Evolutionary conservation across 31 red algal species (phyloP), one percentile per base, ranked within the genome.

Genomic region (Porphyra umbilicalis): DNA sequence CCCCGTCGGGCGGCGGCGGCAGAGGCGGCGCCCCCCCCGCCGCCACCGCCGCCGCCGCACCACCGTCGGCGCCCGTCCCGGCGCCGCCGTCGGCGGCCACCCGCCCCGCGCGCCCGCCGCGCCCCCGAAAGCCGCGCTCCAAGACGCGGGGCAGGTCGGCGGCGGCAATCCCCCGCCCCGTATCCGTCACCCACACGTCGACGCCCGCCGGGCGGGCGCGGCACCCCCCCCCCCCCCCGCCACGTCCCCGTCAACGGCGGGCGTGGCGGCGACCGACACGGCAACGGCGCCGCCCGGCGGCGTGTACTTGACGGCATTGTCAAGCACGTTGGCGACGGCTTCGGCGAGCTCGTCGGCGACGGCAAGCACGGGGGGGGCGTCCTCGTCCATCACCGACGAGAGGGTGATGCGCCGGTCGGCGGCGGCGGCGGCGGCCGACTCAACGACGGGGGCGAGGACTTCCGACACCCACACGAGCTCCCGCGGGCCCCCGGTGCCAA

Each of bases 301-400:
- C 9, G 95, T 89, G 36, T 93, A 97, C 83, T 97, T 91, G 38
- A 94, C 37, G 4, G 88, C 76, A 75, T 97, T 97, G 30, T 97
- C 95, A 18, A 93, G 79, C 34, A 93, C 74, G 57, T 90, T 93
- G 34, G 76, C 79, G 33, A 90, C 71, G 13, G 88, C 80, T 76
- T 97, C 95, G 75, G 85, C 75, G 10, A 97, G 68, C 31, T 80
- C 85, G 36, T 75, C 82, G 29, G 83, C 85, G 31, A 88, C 76
- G 30, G 89, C 87, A 6, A 90, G 34, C 18, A 93, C 84, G 18
- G 95, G 87, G 10, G 95, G 91, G 35, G 85, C 38, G 80, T 95
- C 93, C 76, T 91, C 86, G 34, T 90, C 93, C 32, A 95, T 79
- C 76, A 8, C 8, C 1, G 74, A 39, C 1, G 46, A n/a, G 39